phyloP scores from a whole-genome alignment of 805 yeast genomes.

The Nakazawaea pomicola region DNA sequence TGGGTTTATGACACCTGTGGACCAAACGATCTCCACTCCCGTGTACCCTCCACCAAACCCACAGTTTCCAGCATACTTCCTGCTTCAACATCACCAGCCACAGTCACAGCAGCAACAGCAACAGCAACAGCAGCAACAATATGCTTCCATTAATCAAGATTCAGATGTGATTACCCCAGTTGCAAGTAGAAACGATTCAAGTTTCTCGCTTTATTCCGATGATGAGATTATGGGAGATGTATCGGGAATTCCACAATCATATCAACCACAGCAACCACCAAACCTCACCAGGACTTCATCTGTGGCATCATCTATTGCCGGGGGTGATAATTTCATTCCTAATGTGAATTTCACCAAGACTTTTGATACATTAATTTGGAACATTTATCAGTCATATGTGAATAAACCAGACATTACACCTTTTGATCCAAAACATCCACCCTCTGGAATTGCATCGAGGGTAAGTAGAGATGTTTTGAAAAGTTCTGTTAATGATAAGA shows the following conservation, averaged over 20 bases:
- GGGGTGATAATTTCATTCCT: conserved; percentile 16
- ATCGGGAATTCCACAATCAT: conserved; percentile 1
- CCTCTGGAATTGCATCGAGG: conserved; percentile 57
- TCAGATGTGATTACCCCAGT: conserved; percentile 10
- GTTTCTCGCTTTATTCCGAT: conserved; percentile 15
- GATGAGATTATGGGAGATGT: conserved; percentile 13
- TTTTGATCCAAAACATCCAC: conserved; percentile 59
- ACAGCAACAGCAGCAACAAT: conserved; percentile 4
- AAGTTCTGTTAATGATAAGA: conserved; percentile 15
- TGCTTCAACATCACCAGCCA: neutral
- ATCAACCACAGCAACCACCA: conserved; percentile 6
- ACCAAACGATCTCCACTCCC: conserved; percentile 14
- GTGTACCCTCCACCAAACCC: conserved; percentile 13
- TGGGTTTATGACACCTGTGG: conserved; percentile 15
- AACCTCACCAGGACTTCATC: conserved; percentile 12
- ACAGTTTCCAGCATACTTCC: conserved; percentile 1
- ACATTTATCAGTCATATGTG: conserved; percentile 42
- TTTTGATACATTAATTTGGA: conserved; percentile 42
- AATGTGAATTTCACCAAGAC: conserved; percentile 26
- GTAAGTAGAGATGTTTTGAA: conserved; percentile 53
- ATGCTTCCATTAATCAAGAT: too few relatives aligned
- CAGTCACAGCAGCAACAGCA: conserved; percentile 2
- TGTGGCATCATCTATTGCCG: conserved; percentile 11
- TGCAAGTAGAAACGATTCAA: conserved; percentile 12
- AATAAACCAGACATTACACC: conserved; percentile 64